Percentiles rank a stretch among this genome's conserved stretches.
Conservation (phyloP, 257 asterid genomes). For the Datura wrightii region DNA sequence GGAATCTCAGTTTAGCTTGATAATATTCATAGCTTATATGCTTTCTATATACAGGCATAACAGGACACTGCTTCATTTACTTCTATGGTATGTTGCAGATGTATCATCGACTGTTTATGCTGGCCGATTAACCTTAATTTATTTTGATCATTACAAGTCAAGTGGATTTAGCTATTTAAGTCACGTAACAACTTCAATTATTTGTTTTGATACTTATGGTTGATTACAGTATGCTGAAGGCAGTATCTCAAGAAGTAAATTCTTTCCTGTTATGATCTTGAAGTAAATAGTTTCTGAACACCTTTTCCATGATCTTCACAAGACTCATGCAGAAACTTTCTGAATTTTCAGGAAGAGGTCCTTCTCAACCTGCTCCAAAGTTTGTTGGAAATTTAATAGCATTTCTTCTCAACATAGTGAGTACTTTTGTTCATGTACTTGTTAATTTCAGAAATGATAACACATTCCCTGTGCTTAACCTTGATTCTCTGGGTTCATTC, state of each 20-base stretch:
- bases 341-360: constrained; percentile 74
- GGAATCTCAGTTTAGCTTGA: background rate
- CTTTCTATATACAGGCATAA: background rate
- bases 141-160: constrained; percentile 3
- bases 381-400: constrained; percentile 84
- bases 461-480: constrained; percentile 25
- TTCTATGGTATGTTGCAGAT: constrained; percentile 15
- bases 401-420: constrained; percentile 78
- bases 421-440: constrained; percentile 31
- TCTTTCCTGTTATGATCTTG: background rate
- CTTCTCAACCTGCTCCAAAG: constrained; percentile 85
- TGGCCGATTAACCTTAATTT: constrained; percentile 5
- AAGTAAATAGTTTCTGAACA: constrained; percentile 16
- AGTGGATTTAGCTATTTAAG: constrained; percentile 12
- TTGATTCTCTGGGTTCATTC: constrained; percentile 32
- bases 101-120: background rate
- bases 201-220: background rate
- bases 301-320: background rate
- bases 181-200: background rate
- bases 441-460: background rate
- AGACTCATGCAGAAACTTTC: constrained; percentile 17
- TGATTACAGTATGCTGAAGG: background rate
- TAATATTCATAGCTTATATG: background rate
- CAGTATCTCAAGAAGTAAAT: background rate
- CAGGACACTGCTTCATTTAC: constrained; percentile 6